phyloP scores from a whole-genome alignment of 2,329 filamentous ascomycete genomes.

The Xylariales sp. region DNA sequence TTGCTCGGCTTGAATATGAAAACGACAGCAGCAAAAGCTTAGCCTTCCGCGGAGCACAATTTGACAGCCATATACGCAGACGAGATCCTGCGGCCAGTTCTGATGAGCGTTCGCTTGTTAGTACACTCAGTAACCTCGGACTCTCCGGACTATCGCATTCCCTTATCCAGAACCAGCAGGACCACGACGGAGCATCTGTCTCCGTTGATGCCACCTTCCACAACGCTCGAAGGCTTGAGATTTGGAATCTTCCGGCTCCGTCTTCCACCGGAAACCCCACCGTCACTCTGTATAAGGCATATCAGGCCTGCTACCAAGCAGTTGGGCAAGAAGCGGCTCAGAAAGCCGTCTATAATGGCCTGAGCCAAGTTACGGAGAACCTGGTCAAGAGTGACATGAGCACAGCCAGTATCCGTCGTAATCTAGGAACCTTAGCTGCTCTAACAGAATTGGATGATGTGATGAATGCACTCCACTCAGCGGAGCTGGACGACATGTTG shows the following conservation, averaged over 20 bases:
- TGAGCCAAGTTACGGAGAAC: slow-evolving; percentile 55
- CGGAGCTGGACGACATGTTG: slow-evolving; percentile 59
- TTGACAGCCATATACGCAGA: slow-evolving; percentile 75
- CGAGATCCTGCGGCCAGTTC: slow-evolving; percentile 47
- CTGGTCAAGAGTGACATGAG: slow-evolving; percentile 46
- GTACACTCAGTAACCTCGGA: slow-evolving; percentile 74
- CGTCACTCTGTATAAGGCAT: slow-evolving; percentile 71
- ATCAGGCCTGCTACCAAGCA: slow-evolving; percentile 72
- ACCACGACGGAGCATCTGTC: slow-evolving; percentile 49
- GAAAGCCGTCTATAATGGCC: slow-evolving; percentile 57
- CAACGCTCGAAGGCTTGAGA: slow-evolving; percentile 76
- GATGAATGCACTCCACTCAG: slow-evolving; percentile 52
- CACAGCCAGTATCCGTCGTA: slow-evolving; percentile 47
- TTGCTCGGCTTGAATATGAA: slow-evolving; percentile 84
- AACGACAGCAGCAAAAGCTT: slow-evolving; percentile 81
- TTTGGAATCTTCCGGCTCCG: slow-evolving; percentile 85
- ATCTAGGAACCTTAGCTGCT: slow-evolving; percentile 61
- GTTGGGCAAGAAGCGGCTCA: slow-evolving; percentile 49
- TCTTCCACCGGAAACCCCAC: slow-evolving; percentile 56
- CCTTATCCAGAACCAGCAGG: slow-evolving; percentile 64
- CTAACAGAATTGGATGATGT: slow-evolving; percentile 80
- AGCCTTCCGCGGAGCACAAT: slow-evolving; percentile 84
- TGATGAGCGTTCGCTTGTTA: slow-evolving; percentile 67
- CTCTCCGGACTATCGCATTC: slow-evolving; percentile 82
- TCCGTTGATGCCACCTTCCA: slow-evolving; percentile 70